phyloP scores from a whole-genome alignment of 140 eudicot species.

The Oenanthe javanica region DNA sequence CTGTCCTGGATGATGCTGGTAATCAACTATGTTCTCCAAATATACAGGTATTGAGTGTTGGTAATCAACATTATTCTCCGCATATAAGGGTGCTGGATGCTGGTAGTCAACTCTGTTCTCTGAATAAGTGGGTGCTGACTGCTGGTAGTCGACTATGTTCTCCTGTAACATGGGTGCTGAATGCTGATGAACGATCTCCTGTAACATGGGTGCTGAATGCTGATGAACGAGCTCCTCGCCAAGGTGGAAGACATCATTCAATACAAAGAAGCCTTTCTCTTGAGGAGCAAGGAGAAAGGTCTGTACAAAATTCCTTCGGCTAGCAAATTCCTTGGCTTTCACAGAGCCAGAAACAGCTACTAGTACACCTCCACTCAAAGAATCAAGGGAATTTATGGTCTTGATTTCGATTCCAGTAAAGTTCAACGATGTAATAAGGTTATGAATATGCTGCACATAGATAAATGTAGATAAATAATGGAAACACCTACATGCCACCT shows the following conservation, averaged over 20 bases:
- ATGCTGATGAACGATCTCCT: too few relatives aligned
- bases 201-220: too few relatives aligned
- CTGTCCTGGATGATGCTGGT: slow-evolving; percentile 9
- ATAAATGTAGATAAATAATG: neutral
- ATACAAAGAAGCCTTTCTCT: slow-evolving; percentile 72
- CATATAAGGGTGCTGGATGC: neutral
- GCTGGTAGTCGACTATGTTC: slow-evolving; percentile 20
- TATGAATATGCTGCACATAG: slow-evolving; percentile 67
- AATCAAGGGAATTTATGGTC: slow-evolving; percentile 68
- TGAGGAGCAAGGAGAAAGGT: slow-evolving; percentile 90
- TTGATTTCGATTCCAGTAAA: slow-evolving; percentile 64
- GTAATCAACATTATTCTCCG: slow-evolving; percentile 18
- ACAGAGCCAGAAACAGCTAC: slow-evolving; percentile 72
- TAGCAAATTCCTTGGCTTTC: slow-evolving; percentile 42
- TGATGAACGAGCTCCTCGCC: slow-evolving; percentile 43
- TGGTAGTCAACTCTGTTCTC: slow-evolving; percentile 10
- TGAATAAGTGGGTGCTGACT: neutral
- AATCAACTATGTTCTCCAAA: slow-evolving; percentile 17
- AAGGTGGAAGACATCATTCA: slow-evolving; percentile 75
- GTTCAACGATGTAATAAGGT: slow-evolving; percentile 44
- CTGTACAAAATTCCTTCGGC: slow-evolving; percentile 69
- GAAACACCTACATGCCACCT: neutral
- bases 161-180: slow-evolving; percentile 26
- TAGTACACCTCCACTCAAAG: slow-evolving; percentile 58
- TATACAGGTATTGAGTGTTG: slow-evolving; percentile 30